Conservation (phyloP, 768 basidiomycete genomes). For the Amanita inopinata region DNA sequence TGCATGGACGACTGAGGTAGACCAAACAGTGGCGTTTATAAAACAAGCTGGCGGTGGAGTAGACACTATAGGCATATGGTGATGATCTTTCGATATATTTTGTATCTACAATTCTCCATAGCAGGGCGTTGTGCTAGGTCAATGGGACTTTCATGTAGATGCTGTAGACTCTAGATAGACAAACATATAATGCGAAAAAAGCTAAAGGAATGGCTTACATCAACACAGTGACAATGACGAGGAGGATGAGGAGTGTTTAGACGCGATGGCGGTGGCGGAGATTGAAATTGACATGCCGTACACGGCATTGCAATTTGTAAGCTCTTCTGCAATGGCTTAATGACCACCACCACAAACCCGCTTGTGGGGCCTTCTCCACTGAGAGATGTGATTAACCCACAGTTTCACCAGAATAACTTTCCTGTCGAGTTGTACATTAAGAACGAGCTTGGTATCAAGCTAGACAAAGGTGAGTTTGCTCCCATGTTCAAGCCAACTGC, state of each 20-base stretch:
- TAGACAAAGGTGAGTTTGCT: slow-evolving; percentile 82
- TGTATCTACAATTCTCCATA: neutral
- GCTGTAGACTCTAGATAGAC: no score
- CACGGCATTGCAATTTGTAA: no score
- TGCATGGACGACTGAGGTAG: slow-evolving; percentile 10
- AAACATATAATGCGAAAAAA: no score
- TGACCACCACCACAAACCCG: slow-evolving; percentile 36
- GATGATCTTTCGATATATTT: slow-evolving; percentile 8
- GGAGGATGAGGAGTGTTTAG: no score
- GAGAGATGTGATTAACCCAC: slow-evolving; percentile 71
- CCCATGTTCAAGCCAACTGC: no score
- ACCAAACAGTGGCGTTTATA: slow-evolving; percentile 17
- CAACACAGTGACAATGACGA: no score
- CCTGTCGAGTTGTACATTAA: slow-evolving; percentile 76
- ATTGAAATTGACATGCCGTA: no score
- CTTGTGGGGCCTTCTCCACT: slow-evolving; percentile 49
- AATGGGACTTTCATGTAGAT: no score
- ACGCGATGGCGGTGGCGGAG: no score
- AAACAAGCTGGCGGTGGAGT: slow-evolving; percentile 24
- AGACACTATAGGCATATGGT: slow-evolving; percentile 43
- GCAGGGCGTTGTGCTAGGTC: no score
- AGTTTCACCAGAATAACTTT: slow-evolving; percentile 92
- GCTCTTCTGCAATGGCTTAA: no score
- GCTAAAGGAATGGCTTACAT: no score
- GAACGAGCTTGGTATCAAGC: slow-evolving; percentile 71